Conservation (phyloP, 2,329 filamentous ascomycete species). For the Neofusicoccum umdonicola region DNA sequence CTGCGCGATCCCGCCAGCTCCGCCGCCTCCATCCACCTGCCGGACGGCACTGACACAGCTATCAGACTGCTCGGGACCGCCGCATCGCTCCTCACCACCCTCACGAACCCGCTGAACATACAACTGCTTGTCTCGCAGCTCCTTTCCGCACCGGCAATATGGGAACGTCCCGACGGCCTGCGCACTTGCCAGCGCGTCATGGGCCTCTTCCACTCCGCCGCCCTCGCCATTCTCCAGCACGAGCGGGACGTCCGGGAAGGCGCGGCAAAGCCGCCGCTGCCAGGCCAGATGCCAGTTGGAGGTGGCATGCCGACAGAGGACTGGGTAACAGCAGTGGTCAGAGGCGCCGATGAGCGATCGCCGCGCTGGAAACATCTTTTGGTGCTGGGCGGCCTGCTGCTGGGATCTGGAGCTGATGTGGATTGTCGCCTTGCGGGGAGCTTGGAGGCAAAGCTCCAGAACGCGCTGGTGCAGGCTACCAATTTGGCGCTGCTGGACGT, state of each 20-base stretch:
- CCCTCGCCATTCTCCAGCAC: conserved; percentile 54
- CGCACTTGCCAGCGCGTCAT: conserved; percentile 64
- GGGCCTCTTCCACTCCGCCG: conserved; percentile 69
- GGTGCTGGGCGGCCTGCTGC: conserved; percentile 73
- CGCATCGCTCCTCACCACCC: conserved; percentile 63
- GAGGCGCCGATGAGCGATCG: conserved; percentile 60
- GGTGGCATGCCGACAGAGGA: conserved; percentile 54
- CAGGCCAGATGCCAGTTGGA: conserved; percentile 31
- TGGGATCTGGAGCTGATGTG: conserved; percentile 64
- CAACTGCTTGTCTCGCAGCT: conserved; percentile 70
- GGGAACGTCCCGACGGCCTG: conserved; percentile 61
- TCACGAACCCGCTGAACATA: conserved; percentile 74
- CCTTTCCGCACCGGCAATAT: conserved; percentile 69
- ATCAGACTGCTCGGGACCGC: conserved; percentile 61
- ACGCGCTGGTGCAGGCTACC: conserved; percentile 69
- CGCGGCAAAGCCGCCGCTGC: conserved; percentile 25
- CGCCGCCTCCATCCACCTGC: background rate
- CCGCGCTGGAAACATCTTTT: conserved; percentile 79
- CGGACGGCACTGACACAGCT: background rate
- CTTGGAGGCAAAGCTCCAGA: conserved; percentile 67
- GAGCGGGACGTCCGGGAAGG: conserved; percentile 35
- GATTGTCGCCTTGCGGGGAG: conserved; percentile 57
- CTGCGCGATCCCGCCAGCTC: conserved; percentile 17
- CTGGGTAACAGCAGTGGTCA: conserved; percentile 59
- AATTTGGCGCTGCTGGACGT: conserved; percentile 69